phyloP scores from a whole-genome alignment of 2,329 filamentous ascomycete species.

The Plenodomus lindquistii region DNA sequence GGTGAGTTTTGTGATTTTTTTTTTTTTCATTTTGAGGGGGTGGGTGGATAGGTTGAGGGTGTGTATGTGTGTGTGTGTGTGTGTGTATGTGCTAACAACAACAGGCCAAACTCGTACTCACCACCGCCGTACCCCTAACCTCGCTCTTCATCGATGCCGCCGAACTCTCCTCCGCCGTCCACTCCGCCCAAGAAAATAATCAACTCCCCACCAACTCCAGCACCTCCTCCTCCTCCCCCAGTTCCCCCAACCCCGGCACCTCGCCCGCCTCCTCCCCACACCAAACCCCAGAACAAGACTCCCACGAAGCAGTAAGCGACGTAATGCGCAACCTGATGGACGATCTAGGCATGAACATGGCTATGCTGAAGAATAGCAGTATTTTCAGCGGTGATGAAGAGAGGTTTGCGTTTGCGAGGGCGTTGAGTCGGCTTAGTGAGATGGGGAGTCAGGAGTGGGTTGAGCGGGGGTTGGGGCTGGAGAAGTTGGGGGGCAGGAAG shows the following conservation, averaged over 20 bases:
- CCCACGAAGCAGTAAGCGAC: conserved; percentile 61
- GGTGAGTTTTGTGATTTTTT: conserved; percentile 45
- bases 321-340: conserved; percentile 83
- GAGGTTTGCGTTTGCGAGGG: conserved; percentile 91
- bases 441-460: conserved; percentile 98
- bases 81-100: conserved; percentile 3
- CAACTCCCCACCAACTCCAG: conserved; percentile 39
- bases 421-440: conserved; percentile 79
- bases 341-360: conserved; percentile 82
- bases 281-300: conserved; percentile 46
- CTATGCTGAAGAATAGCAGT: conserved; percentile 79
- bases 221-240: background rate
- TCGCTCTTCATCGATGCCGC: conserved; percentile 79
- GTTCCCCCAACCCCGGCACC: background rate
- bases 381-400: conserved; percentile 96
- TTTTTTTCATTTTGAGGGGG: no score
- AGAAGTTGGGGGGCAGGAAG: conserved; percentile 65
- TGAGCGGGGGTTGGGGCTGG: conserved; percentile 71
- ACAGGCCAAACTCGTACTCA: conserved; percentile 92
- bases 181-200: conserved; percentile 44
- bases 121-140: conserved; percentile 79
- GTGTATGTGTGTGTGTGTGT: no score
- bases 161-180: conserved; percentile 52
- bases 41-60: no score
- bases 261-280: background rate